phyloP scores from a whole-genome alignment of 768 basidiomycete genomes.

The Kwoniella sp. region DNA sequence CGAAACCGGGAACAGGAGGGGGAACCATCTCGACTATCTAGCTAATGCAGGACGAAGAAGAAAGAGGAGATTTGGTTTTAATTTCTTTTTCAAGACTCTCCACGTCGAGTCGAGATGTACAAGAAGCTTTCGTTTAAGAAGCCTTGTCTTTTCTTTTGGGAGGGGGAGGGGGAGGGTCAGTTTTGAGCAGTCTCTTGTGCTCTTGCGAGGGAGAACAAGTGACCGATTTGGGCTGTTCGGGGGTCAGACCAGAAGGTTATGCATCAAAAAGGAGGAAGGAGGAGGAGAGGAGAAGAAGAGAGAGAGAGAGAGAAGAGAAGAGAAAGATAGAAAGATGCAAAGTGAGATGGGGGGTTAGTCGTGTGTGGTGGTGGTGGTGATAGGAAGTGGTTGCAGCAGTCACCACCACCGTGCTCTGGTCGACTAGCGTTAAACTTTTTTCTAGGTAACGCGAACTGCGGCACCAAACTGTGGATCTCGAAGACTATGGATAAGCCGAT shows the following conservation, averaged over 20 bases:
- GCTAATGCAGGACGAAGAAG: conserved; percentile 16
- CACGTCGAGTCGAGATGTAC: not conserved
- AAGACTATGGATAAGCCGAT: not conserved
- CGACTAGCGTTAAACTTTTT: conserved; percentile 3
- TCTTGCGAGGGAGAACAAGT: conserved; percentile 20
- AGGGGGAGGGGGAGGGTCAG: not conserved
- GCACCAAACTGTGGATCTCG: not conserved
- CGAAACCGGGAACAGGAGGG: conserved; percentile 31
- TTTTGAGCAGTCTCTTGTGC: conserved; percentile 14
- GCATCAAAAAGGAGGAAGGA: conserved; percentile 24
- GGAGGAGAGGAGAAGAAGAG: conserved; percentile 23
- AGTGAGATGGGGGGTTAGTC: conserved; percentile 9
- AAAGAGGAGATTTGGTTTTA: conserved; percentile 10
- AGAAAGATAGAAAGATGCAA: conserved; percentile 19
- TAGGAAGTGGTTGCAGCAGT: not conserved
- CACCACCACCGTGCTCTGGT: not conserved
- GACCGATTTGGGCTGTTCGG: conserved; percentile 10
- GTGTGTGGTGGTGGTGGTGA: too few relatives aligned
- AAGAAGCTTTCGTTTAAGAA: conserved; percentile 7
- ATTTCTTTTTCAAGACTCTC: conserved; percentile 3
- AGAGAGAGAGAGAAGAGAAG: conserved; percentile 20
- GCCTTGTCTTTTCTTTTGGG: not conserved
- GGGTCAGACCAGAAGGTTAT: conserved; percentile 22
- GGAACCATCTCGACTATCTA: conserved; percentile 19
- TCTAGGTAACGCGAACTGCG: not conserved